phyloP scores from a whole-genome alignment of 1,139 yeast species.

The Zygosaccharomyces sapae region DNA sequence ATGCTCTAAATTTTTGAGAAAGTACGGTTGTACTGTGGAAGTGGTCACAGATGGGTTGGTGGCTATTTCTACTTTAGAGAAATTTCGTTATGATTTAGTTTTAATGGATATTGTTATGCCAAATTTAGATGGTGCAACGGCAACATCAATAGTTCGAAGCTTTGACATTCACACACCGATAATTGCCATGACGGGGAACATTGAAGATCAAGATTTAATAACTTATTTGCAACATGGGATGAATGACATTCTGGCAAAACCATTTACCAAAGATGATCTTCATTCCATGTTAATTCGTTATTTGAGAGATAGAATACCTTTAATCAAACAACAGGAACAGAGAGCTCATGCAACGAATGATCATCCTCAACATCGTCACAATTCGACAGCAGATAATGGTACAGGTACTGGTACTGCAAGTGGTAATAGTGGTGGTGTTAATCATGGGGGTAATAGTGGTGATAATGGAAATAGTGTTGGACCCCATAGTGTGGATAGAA shows the following conservation, averaged over 20 bases:
- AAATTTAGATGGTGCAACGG: constrained; percentile 88
- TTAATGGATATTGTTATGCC: constrained; percentile 96
- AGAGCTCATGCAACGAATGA: constrained; percentile 3
- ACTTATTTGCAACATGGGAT: constrained; percentile 83
- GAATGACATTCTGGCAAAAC: constrained; percentile 88
- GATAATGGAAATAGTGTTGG: neutral
- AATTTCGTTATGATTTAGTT: constrained; percentile 72
- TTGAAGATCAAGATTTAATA: constrained; percentile 73
- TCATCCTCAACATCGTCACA: neutral
- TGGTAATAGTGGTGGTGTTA: neutral
- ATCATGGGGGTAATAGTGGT: neutral
- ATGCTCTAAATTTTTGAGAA: constrained; percentile 71
- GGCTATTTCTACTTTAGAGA: constrained; percentile 78
- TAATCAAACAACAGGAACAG: constrained; percentile 21
- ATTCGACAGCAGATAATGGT: neutral
- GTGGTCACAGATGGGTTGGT: constrained; percentile 89
- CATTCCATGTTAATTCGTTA: constrained; percentile 72
- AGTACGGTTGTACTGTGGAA: constrained; percentile 89
- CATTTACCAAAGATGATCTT: constrained; percentile 81
- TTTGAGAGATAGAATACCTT: constrained; percentile 41
- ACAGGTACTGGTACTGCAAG: neutral
- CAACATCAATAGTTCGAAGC: constrained; percentile 78
- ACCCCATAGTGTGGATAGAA: neutral
- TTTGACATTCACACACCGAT: constrained; percentile 84
- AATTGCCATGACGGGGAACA: constrained; percentile 90